Base-by-base conservation (phyloP, 2,329 filamentous ascomycete genomes). In the Beauveria rudraprayagi region DNA sequence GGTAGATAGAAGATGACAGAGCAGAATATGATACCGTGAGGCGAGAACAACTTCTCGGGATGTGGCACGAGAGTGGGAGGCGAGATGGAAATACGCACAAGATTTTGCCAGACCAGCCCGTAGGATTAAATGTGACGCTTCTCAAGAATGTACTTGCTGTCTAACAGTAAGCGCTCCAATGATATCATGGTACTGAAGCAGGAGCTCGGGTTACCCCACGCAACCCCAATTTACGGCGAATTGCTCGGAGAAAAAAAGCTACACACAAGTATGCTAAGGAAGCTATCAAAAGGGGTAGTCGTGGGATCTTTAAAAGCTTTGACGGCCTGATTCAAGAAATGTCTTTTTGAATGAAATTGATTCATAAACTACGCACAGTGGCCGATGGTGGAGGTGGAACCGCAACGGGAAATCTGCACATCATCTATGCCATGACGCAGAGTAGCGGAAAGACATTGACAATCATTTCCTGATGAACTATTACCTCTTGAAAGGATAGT, bases 91-190 rank as follows among this genome's bases (percentile, higher is more conserved):
- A 44, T 24, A 5, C 2, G 47, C 46, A 3, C 34, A 34, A 24
- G 4, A 16, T 5, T 9, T 41, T 9, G 22, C 6, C 22, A 34
- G 46, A 7, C 6, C 19, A 43, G 24, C 5, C 11, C 16, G 26
- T 1, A 34, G 24, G 24, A 30, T 26, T 17, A 11, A 51, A 58
- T 28, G 24, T 26, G 24, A 37, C 34, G 11, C 14, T 50, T 14
- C 14, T 58, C 5, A n/a, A 28, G 37, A 37, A 44, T 9, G 48
- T 28, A 22, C n/a, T 41, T 37, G 16, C 22, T 54, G n/a, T 60
- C 50, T 19, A 47, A 26, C 56, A 50, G 40, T 53, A 61, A 61
- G 60, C 60, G 60, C 60, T 56, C 60, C 60, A 61, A 61, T 61
- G 60, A 61, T 56, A 61, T 56, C 60, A 61, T 61, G 41, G 48